Conservation (phyloP, 2,329 filamentous ascomycete species). For the Pseudogymnoascus sp. region DNA sequence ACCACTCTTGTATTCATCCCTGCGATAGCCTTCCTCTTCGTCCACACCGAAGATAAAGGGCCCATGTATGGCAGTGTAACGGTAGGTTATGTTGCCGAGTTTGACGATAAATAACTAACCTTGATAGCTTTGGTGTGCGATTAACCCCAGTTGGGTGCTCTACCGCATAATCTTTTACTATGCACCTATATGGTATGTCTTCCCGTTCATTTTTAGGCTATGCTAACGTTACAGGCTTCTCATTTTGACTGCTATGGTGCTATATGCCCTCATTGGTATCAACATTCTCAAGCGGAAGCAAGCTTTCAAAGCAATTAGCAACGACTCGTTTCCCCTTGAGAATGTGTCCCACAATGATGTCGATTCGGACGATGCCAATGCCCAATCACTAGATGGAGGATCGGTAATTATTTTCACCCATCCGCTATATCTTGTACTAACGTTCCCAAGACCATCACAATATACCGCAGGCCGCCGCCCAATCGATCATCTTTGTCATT, state of each 20-base stretch:
- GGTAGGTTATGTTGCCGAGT: conserved; percentile 19
- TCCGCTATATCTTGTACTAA: neutral
- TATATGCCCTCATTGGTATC: conserved; percentile 55
- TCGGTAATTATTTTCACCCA: neutral
- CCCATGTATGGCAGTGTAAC: conserved; percentile 62
- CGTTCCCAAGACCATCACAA: conserved; percentile 24
- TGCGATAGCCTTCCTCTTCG: conserved; percentile 58
- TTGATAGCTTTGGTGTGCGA: conserved; percentile 65
- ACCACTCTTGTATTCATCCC: conserved; percentile 66
- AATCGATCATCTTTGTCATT: conserved; percentile 29
- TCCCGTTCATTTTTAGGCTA: neutral
- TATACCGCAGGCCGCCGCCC: conserved; percentile 11
- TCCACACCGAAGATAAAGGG: conserved; percentile 40
- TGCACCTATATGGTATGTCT: conserved; percentile 54
- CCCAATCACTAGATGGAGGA: neutral
- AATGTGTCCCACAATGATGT: conserved; percentile 17
- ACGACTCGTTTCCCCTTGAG: conserved; percentile 26
- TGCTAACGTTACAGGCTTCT: conserved; percentile 42
- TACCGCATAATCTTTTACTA: conserved; percentile 70
- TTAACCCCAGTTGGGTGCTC: conserved; percentile 56
- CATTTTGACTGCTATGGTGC: conserved; percentile 52
- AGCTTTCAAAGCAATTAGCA: conserved; percentile 41
- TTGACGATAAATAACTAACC: neutral
- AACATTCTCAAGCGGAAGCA: conserved; percentile 60
- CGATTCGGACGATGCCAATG: conserved; percentile 13